Base-by-base conservation (phyloP, 345 rosid genomes). In the Cardamine chenopodiifolia region DNA sequence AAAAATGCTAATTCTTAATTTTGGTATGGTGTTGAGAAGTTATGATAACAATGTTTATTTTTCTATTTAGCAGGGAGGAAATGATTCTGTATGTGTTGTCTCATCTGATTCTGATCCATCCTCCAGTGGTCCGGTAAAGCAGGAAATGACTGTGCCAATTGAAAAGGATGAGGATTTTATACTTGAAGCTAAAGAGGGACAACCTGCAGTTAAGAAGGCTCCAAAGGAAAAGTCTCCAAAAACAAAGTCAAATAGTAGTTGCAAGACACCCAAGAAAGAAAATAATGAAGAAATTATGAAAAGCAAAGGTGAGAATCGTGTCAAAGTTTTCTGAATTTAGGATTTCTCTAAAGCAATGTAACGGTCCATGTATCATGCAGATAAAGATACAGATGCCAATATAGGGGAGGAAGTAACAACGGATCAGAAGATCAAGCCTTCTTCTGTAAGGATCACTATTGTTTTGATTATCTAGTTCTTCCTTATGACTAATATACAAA, bases 101-200 rank as follows among this genome's bases (percentile, higher is more conserved):
- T 87, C 97, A 63, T 91, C 92, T 44, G 99, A 89, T 83, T 86
- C 96, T 29, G 99, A 94, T 81, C 81, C 88, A 62, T 77, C 74
- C 75, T 86, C 80, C 45, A 70, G 66, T 81, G 65, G 63, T 62
- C 67, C 60, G 12, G 18, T 5, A 67, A 71, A 39, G 42, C 79
- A 58, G 45, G 39, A 73, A 71, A 42, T 62, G 17, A 68, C 60
- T 45, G 60, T 66, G 52, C 75, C 75, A 68, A 73, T 72, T 31
- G 83, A 66, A 64, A 76, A 76, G 49, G 86, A 71, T 29, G 78
- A 81, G 66, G 86, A 83, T 78, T 63, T 66, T 39, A 64, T 68
- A 37, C 39, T 58, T 67, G 40, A 57, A 73, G 80, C 68, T 60
- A 59, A 37, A 58, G 73, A 47, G 52, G 68, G 18, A 72, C 66